These are phyloP conservation scores for Boletus vermiculosoides DNA, from an alignment of 768 basidiomycete genomes.

Conservation along the genomic window DNA sequence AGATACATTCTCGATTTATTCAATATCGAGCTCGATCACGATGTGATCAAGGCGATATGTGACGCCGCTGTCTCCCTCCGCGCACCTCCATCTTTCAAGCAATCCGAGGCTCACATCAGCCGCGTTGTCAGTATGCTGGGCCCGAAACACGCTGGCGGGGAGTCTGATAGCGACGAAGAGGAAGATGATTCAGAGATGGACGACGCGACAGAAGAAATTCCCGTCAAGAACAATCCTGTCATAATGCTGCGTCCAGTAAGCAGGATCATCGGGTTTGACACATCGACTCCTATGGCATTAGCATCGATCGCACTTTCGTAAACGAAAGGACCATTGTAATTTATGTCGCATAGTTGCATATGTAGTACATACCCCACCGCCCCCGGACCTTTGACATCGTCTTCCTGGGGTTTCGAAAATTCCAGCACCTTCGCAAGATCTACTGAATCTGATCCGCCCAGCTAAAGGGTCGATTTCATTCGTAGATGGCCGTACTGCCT, in stretches of 20 bases:
- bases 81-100: constrained; percentile 44
- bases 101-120: constrained; percentile 41
- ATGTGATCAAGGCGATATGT: constrained; percentile 53
- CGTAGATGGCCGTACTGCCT: background rate
- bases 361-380: constrained; percentile 3
- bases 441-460: background rate
- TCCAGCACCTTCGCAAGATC: background rate
- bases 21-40: constrained; percentile 71
- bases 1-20: constrained; percentile 93
- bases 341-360: constrained; percentile 20
- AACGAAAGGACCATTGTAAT: constrained; percentile 16
- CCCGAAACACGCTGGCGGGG: constrained; percentile 46
- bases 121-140: constrained; percentile 65
- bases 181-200: constrained; percentile 52
- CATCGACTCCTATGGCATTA: constrained; percentile 8
- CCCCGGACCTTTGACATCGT: background rate
- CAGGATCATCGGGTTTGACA: constrained; percentile 57
- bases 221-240: constrained; percentile 48
- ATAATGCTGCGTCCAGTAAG: constrained; percentile 58
- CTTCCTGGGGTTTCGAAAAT: too few species aligned
- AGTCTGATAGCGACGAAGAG: constrained; percentile 60
- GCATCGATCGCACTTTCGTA: background rate
- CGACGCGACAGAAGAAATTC: constrained; percentile 38
- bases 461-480: background rate
- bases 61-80: constrained; percentile 52